Base-by-base conservation (phyloP, 1,284 basidiomycete genomes). In the Malassezia sympodialis region DNA sequence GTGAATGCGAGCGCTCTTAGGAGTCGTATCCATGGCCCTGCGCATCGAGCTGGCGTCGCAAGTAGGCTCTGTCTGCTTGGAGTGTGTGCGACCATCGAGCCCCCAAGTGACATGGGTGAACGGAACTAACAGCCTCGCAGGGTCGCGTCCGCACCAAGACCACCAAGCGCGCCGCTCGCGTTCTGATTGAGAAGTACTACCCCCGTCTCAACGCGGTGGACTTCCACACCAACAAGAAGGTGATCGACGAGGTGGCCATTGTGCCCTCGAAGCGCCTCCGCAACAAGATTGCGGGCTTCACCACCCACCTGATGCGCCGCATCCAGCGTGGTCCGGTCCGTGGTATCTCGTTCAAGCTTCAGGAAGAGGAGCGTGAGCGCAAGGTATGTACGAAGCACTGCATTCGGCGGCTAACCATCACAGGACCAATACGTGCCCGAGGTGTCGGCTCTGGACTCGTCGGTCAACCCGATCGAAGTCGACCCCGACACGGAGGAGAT, bases 71-170 rank as follows among this genome's bases (percentile, higher is more conserved):
- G 11, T 39, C 19, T 21, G 19, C 37, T 21, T 4, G 35, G 8
- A 8, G n/a, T 34, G 37, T 21, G 37, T 15, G 21, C 37, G 37
- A 39, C 19, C 15, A 15, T 19, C 19, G 10, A 6, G 10, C 11
- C 37, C 37, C 19, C 32, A 34, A 30, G 37, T 19, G 37, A 14
- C n/a, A 1, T 30, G 19, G 7, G 28, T 32, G 34, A 41, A 40
- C n/a, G 15, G 28, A 34, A 23, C 55, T 57, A 52, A 57, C 55
- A 46, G 21, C 34, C 3, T 39, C 10, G 19, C 45, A 96, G 93
- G 94, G 94, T 80, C 90, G 93, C 76, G 93, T 99, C 81, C 88
- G 93, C 77, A 99, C 93, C 75, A 99, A 99, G 82, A 99, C 93
- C 69, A 93, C 91, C 78, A 99, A 98, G 84, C 88, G 93, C 80